Conservation (phyloP, 202 grass and related monocot genomes). For the Dendrocalamus latiflorus region DNA sequence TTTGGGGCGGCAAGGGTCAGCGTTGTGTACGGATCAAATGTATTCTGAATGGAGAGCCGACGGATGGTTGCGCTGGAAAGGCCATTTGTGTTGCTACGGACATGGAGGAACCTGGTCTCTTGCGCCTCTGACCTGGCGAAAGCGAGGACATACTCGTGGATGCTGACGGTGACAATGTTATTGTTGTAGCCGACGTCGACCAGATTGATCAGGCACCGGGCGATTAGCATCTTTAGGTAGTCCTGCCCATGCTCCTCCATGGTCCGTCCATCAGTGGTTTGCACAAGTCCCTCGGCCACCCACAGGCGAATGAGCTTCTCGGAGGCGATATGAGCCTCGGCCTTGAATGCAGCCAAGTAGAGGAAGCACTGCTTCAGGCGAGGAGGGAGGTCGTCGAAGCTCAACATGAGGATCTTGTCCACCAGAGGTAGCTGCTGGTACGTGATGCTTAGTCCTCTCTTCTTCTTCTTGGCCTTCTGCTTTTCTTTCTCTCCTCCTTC, state of each 20-base stretch:
- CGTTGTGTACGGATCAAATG: neutral
- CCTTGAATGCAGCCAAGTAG: constrained; percentile 29
- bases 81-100: neutral
- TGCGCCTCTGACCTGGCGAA: constrained; percentile 13
- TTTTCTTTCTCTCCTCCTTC: too few species aligned
- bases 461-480: too few species aligned
- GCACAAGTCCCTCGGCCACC: constrained; percentile 4
- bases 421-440: neutral
- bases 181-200: neutral
- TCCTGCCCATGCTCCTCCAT: constrained; percentile 24
- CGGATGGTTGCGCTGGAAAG: neutral
- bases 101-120: neutral
- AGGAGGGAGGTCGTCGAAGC: constrained; percentile 29
- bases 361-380: constrained; percentile 35
- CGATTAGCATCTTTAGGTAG: constrained; percentile 1
- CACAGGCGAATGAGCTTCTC: constrained; percentile 9
- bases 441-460: too few species aligned
- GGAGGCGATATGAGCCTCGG: neutral
- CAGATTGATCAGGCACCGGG: constrained; percentile 19
- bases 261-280: neutral
- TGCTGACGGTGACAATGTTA: neutral
- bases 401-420: constrained; percentile 20
- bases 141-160: constrained; percentile 7
- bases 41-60: neutral
- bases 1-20: neutral